A percentile compares a stretch with the other conserved stretches of the same genome.
These are phyloP conservation scores for Hysterium pulicare DNA, from an alignment of 2,329 filamentous ascomycete species.

Conservation along the genomic window DNA sequence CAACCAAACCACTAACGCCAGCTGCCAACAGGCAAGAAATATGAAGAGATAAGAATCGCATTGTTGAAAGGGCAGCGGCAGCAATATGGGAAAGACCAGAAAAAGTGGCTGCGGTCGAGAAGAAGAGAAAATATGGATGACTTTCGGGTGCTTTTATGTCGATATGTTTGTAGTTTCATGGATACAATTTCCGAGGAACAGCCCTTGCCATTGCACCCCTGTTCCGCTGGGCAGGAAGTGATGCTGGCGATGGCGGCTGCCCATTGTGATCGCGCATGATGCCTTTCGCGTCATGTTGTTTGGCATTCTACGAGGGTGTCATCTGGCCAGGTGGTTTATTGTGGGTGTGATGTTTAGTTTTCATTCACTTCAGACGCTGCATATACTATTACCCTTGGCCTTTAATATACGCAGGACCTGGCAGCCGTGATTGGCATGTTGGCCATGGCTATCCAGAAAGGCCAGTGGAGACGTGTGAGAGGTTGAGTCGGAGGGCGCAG, in stretches of 20 bases:
- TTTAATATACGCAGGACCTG: not conserved
- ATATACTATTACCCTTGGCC: not conserved
- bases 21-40: not conserved
- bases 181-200: not conserved
- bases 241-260: not conserved
- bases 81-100: not conserved
- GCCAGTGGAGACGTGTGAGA: too few species aligned
- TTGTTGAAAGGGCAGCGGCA: not conserved
- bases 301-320: not conserved
- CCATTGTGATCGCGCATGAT: not conserved
- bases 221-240: not conserved
- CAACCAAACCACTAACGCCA: not conserved
- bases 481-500: too few species aligned
- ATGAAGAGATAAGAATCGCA: not conserved
- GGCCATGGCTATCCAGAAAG: too few species aligned
- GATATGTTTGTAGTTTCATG: too few species aligned
- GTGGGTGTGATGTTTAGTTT: not conserved
- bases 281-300: not conserved
- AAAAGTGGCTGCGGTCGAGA: too few species aligned
- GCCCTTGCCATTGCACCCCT: not conserved
- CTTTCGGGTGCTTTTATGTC: not conserved
- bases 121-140: too few species aligned
- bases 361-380: not conserved
- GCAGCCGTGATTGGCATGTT: too few species aligned
- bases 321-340: not conserved